Evolutionary conservation across 768 basidiomycete species (phyloP), one percentile per base, ranked within the genome.

Genomic region (Macrolepiota dolichaula): DNA sequence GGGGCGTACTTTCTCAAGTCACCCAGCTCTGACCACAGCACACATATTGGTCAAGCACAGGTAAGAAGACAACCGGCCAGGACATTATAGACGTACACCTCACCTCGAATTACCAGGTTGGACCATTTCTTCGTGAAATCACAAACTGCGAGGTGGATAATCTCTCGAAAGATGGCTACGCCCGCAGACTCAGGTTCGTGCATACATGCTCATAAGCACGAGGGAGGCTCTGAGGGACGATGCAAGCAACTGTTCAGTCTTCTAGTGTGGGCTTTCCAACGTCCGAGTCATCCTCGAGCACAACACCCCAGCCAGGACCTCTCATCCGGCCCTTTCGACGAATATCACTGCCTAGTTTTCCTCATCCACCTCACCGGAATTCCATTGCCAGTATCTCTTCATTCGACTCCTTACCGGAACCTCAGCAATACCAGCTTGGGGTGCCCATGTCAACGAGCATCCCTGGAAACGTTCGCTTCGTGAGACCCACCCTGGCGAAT

Each of bases 341-440:
- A 38, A 87, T 87, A 59, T 87, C 85, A 40, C 72, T 89, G 55
- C 79, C 85, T 57, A 76, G 82, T 40, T 70, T 81, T 59, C 79
- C 86, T 13, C 80, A 79, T 51, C 65, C 80, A 9, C 69, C 80
- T 11, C 77, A 88, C 63, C 76, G 89, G 38, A 81, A 86, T 46
- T 91, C 90, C 0, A 79, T 89, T 11, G 82, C 81, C 51, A 92
- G 89, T 70, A 77, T 91, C 17, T 79, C 85, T 4, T 92, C 92
- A 0, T 85, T 88, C 66, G 89, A 90, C 61, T 91, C 90, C 0
- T 74, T 88, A 9, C 78, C 82, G 3, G 89, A 90, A 68, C 81
- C 82, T 59, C 72, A 72, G 38, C 72, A 71, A 25, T 62, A 62
- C 15, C 65, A 66, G 13, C 64, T 69, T 29, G 64, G 60, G 19